These are phyloP conservation scores for Cryptococcus sp. DNA, from an alignment of 1,284 basidiomycete species.

Conservation along the genomic window DNA sequence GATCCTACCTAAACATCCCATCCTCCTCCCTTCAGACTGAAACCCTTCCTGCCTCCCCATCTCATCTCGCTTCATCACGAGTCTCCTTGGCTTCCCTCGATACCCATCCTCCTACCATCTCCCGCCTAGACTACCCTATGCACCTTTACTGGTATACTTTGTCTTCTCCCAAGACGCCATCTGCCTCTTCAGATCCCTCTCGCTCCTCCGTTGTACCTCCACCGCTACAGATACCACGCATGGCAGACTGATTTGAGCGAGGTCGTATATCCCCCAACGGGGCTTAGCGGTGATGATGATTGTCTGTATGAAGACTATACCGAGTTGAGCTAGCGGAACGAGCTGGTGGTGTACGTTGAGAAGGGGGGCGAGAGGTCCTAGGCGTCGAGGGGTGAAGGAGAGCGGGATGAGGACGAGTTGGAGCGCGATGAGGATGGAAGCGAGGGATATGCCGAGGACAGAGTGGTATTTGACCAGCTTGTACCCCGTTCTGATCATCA, in stretches of 20 bases:
- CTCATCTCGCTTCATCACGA: too few relatives aligned
- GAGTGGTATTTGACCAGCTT: conserved; percentile 10
- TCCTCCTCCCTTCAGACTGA: too few relatives aligned
- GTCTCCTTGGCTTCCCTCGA: background rate
- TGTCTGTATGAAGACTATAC: conserved; percentile 16
- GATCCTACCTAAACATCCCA: background rate
- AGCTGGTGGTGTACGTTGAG: conserved; percentile 9
- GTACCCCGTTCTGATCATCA: conserved; percentile 6
- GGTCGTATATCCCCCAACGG: conserved; percentile 12
- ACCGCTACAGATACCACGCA: conserved; percentile 26
- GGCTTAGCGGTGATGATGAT: background rate
- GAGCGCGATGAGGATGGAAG: conserved; percentile 8
- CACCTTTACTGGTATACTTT: conserved; percentile 36
- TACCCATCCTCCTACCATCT: background rate
- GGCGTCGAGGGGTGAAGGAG: conserved; percentile 25
- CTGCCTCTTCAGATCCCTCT: conserved; percentile 21
- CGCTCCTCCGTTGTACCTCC: conserved; percentile 28
- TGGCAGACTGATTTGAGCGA: conserved; percentile 30
- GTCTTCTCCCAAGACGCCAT: conserved; percentile 24
- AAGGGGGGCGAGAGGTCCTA: conserved; percentile 10
- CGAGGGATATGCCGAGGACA: conserved; percentile 2
- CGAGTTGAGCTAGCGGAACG: conserved; percentile 19
- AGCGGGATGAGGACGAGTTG: conserved; percentile 30
- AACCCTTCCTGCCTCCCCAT: background rate
- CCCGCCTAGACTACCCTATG: conserved; percentile 16